Evolutionary conservation across 2,329 filamentous ascomycete genomes (phyloP), one percentile per base, ranked within the genome.

Genomic region (Cladophialophora carrionii): DNA sequence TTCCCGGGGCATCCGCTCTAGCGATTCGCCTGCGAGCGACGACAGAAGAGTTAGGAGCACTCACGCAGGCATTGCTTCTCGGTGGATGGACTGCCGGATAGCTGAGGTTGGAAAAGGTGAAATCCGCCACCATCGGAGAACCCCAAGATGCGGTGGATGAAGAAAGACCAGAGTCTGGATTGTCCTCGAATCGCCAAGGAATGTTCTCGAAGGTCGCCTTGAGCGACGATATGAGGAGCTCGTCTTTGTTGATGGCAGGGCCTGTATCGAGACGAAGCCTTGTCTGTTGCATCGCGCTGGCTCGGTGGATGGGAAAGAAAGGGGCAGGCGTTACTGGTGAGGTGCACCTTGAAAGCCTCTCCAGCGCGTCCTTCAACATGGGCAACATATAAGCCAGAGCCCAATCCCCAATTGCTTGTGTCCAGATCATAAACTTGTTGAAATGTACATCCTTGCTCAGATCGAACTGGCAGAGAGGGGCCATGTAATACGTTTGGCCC

Each of bases 401-500:
- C 66, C 66, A 68, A 3, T 66, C 57, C 10, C 62, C 61, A 20
- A 70, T 68, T 5, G 63, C 66, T 58, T 70, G 49, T n/a, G 58
- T 62, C 63, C 66, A 70, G 14, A 61, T 54, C 37, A 67, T 37
- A 29, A 68, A 70, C 22, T 66, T 57, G 31, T 20, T 54, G 52
- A 68, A 70, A 41, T 68, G 65, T 1, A 51, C 57, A 29, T 70
- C 64, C 37, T 70, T 64, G 32, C 51, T 61, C n/a, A 70, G 66
- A 41, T 70, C 66, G 51, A 70, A 70, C 41, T 66, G 64, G 37
- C 68, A 68, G 6, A 70, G 32, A 17, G 66, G 66, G 20, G 68
- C 64, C 66, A 68, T 70, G 43, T 63, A 70, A 37, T 70, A 68
- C 2, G 49, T 43, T 41, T 68, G 63, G 12, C 57, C 63, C 6